Conservation (phyloP, 1,139 yeast species). For the Pichia sp. region DNA sequence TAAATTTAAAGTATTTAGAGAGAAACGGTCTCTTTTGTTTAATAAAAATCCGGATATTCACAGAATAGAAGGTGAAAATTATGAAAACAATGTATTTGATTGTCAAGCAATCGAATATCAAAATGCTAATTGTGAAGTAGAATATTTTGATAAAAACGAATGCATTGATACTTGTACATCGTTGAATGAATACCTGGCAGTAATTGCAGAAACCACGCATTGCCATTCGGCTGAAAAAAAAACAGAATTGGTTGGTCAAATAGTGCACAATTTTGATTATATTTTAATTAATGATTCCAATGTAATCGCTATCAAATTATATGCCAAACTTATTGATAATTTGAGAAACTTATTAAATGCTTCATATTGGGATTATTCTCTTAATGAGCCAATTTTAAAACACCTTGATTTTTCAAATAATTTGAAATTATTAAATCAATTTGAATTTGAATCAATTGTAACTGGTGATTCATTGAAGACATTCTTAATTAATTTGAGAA, state of each 20-base stretch:
- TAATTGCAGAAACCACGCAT: no score
- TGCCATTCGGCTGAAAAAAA: no score
- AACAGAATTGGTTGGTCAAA: background rate
- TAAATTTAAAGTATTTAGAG: background rate
- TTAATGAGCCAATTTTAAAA: background rate
- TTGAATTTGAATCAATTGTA: background rate
- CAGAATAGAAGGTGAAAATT: background rate
- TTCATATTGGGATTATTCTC: constrained; percentile 1
- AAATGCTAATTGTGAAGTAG: no score
- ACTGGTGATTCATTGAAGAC: background rate
- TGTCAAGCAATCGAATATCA: no score
- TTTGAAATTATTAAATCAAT: background rate
- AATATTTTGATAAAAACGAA: no score
- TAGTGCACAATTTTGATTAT: background rate
- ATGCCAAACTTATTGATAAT: background rate
- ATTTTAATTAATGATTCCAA: background rate
- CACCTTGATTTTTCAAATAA: background rate
- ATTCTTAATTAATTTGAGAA: background rate
- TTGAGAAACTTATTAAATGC: background rate
- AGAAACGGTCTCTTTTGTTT: background rate
- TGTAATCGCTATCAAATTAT: background rate
- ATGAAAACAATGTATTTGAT: background rate
- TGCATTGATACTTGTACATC: no score
- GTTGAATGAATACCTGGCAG: no score
- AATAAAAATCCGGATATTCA: background rate